Base-by-base conservation (phyloP, 257 asterid genomes). In the Przewalskia tangutica region DNA sequence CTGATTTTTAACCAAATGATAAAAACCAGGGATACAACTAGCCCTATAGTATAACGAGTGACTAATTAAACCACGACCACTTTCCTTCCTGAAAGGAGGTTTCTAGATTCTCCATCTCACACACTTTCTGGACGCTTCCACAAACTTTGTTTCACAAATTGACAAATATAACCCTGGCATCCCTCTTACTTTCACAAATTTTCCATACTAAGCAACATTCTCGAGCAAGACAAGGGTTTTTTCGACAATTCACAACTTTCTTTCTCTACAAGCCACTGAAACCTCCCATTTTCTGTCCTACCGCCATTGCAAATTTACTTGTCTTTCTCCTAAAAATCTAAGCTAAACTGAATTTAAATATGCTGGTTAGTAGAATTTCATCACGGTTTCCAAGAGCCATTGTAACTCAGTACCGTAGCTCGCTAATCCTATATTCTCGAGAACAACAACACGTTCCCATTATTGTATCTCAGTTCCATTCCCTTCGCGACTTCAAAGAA, bases 331-430 rank as follows among this genome's bases (percentile, higher is more conserved):
- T 8, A 71, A 46, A 71, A 46, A 71, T 46, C 59, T 12, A 5
- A 12, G 18, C 6, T 7, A 32, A 70, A 46, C 7, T 23, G 42
- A 71, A 46, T 71, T 71, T 23, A 23, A 60, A 36, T 82, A 93
- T 93, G 98, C 89, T 96, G 40, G 81, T 85, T 17, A 83, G 91
- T 77, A 93, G 91, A 88, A 56, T 91, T 23, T 51, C 93, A 3
- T 80, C 81, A 62, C 92, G 97, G 64, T 84, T 93, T 17, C 86
- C 97, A 2, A 89, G 89, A 78, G 20, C 84, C 64, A 54, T 84
- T 40, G 23, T 88, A 82, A n/a, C 85, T 77, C 92, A 86, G 84
- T 86, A 82, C 81, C 90, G 95, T 84, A 81, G 80, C 81, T 88
- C 97, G 81, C 65, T 80, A 83, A 77, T 84, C 59, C 88, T 84